Conservation (phyloP, 345 rosid species). For the Raphanus sativus region DNA sequence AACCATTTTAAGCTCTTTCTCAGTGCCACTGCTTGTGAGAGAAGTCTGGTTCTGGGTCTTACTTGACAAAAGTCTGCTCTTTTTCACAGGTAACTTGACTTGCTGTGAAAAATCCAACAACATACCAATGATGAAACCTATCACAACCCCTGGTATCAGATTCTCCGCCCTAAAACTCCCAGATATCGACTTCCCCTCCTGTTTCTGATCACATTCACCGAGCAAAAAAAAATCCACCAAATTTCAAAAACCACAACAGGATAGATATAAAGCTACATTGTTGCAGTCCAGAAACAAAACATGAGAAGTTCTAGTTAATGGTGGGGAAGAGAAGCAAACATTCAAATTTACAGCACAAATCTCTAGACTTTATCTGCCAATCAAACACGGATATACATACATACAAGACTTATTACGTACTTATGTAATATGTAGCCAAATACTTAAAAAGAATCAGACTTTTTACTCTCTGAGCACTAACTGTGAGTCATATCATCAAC, state of each 20-base stretch:
- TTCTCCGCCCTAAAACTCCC: conserved; percentile 76
- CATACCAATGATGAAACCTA: conserved; percentile 84
- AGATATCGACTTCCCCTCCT: conserved; percentile 51
- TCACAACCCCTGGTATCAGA: conserved; percentile 73
- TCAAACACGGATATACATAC: neutral
- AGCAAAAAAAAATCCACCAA: neutral
- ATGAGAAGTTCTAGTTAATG: neutral
- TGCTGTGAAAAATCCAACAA: conserved; percentile 69
- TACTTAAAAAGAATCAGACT: neutral
- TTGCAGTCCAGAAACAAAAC: neutral
- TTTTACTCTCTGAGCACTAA: neutral
- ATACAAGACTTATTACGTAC: neutral
- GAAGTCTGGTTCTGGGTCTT: conserved; percentile 49
- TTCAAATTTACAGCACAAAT: neutral
- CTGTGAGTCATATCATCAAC: neutral
- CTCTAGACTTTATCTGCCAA: neutral
- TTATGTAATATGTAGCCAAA: neutral
- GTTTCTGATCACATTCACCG: conserved; percentile 48
- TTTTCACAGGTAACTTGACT: conserved; percentile 41
- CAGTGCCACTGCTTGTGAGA: conserved; percentile 42
- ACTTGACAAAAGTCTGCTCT: conserved; percentile 51
- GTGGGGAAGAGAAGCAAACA: neutral
- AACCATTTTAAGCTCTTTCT: conserved; percentile 87
- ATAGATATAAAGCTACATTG: neutral
- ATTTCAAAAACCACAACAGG: neutral